phyloP scores from a whole-genome alignment of 2,329 filamentous ascomycete genomes.

The Pseudogymnoascus sp. region DNA sequence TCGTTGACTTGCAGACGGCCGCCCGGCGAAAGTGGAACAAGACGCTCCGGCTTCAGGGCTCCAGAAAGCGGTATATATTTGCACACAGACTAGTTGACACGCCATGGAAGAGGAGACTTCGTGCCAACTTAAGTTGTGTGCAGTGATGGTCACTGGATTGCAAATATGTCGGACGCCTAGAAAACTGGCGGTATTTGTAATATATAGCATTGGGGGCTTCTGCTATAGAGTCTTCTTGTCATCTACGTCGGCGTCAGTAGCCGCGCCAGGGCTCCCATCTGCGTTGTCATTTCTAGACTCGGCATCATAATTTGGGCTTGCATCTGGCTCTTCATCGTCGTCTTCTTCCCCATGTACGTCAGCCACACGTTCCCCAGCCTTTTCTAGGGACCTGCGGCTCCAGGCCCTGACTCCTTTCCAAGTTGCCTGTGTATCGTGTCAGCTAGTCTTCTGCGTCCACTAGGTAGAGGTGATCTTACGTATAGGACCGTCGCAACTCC shows the following conservation, averaged over 20 bases:
- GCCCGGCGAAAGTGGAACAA: constrained; percentile 28
- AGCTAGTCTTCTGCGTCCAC: not conserved
- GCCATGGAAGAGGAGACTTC: constrained; percentile 63
- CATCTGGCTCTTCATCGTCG: constrained; percentile 41
- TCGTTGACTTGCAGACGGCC: constrained; percentile 26
- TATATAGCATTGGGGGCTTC: not conserved
- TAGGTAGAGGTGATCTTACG: constrained; percentile 42
- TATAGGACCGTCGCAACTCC: constrained; percentile 73
- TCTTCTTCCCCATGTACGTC: constrained; percentile 62
- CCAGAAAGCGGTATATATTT: constrained; percentile 48
- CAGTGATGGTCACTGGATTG: constrained; percentile 33
- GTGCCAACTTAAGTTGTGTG: constrained; percentile 97
- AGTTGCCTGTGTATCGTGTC: constrained; percentile 47
- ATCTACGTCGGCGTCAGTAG: not conserved
- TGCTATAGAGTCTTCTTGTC: not conserved
- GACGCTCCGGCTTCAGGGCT: constrained; percentile 28
- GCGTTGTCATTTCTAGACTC: not conserved
- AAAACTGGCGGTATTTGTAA: not conserved
- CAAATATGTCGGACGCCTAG: not conserved
- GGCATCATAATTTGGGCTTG: not conserved
- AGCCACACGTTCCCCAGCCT: constrained; percentile 69
- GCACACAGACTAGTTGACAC: constrained; percentile 97
- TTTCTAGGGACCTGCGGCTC: constrained; percentile 65
- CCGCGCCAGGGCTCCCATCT: not conserved
- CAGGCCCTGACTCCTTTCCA: constrained; percentile 74